Base-by-base conservation (phyloP, 202 grass and related monocot species). In the Panicum virgatum region DNA sequence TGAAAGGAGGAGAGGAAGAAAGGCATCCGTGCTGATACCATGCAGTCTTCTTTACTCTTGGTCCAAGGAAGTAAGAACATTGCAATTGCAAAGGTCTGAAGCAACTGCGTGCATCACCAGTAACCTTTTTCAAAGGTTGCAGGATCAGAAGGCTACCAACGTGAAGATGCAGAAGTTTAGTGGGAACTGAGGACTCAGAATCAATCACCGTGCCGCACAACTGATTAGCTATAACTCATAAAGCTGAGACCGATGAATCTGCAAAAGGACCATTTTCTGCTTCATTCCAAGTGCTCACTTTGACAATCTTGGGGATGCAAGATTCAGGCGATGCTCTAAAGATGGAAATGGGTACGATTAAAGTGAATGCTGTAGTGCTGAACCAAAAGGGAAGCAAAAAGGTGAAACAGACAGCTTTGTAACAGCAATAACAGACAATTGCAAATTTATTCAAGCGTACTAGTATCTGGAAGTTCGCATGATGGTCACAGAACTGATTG, bases 21-120 rank as follows among this genome's bases (percentile, higher is more conserved):
- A 95, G 73, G 92, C 69, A 95, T 90, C 83, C 86, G 88, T 91
- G 80, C 63, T 62, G 82, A 87, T 86, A 76, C 87, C 50, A 69
- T 89, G 81, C 79, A 40, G 82, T 82, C 86, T 93, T 84, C 90
- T 84, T 95, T 91, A 76, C 96, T 92, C 88, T 84, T 80, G 71
- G 69, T 54, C 53, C 63, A 98, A 95, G 93, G 79, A 93, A 89
- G 85, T 67, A 80, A 81, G 84, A 88, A 97, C 88, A 88, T 66
- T 48, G 39, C 46, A 72, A 83, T 86, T 46, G 70, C 66, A 61
- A 89, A 64, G 84, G 51, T 63, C 80, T 85, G 48, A 84, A 66
- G 88, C 77, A 83, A 80, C 71, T 54, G 62, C 62, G 7, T 32
- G 80, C 70, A 62, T 32, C 40, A 9, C 34, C 75, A 54, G 37